Conservation (phyloP, 1,284 basidiomycete genomes). For the Cystobasidium slooffiae region DNA sequence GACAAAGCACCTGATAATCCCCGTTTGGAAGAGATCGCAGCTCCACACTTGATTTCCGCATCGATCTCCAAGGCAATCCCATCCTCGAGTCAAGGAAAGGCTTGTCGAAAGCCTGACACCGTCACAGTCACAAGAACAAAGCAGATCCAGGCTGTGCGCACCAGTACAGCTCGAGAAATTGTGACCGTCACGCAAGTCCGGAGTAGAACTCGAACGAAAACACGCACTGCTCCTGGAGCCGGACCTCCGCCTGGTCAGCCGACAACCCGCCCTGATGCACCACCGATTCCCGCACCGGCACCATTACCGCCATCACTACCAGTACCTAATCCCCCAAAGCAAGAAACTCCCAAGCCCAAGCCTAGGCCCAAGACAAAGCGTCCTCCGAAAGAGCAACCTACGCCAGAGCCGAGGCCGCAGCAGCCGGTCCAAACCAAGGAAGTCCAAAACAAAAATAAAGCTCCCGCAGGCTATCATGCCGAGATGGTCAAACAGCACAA, state of each 20-base stretch:
- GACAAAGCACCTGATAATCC: background rate
- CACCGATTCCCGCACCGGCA: background rate
- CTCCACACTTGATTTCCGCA: slow-evolving; percentile 1
- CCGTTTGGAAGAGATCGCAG: background rate
- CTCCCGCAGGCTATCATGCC: background rate
- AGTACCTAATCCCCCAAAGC: background rate
- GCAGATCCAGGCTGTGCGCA: too few species aligned
- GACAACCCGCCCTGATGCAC: background rate
- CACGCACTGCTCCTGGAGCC: too few species aligned
- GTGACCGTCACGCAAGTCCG: too few species aligned
- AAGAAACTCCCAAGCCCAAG: background rate
- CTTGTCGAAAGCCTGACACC: background rate
- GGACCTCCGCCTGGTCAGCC: background rate
- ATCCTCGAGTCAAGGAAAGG: background rate
- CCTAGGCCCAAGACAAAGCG: background rate
- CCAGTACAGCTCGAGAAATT: too few species aligned
- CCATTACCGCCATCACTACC: background rate
- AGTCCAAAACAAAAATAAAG: background rate
- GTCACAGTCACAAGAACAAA: background rate
- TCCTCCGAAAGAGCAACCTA: background rate
- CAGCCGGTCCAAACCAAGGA: background rate
- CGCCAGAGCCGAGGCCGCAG: background rate
- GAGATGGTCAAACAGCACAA: slow-evolving; percentile 61
- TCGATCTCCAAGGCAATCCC: background rate
- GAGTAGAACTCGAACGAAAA: too few species aligned